Evolutionary conservation across 371 early-diverging fungal genomes (phyloP).

Genomic region (Actinomortierella wolfii): DNA sequence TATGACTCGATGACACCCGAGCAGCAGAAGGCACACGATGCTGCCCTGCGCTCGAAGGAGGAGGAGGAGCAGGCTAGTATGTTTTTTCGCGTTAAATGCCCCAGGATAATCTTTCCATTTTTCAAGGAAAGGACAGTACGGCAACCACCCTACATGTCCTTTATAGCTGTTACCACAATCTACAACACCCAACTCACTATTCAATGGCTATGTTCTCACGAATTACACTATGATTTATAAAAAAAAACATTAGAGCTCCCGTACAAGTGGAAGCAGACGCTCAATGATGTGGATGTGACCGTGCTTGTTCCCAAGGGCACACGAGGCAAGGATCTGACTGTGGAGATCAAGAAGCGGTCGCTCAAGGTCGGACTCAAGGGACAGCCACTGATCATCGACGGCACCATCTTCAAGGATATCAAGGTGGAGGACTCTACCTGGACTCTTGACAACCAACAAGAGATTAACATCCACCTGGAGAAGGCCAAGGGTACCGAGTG

Average conservation of each 20-base stretch:
- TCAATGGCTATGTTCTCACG: too few species aligned
- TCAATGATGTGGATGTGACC: constrained; percentile 81
- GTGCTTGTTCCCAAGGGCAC: constrained; percentile 82
- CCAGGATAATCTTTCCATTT: too few species aligned
- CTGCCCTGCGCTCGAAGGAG: constrained; percentile 48
- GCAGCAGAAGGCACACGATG: constrained; percentile 53
- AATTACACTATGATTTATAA: too few species aligned
- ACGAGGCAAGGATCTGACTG: constrained; percentile 68
- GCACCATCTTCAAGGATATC: constrained; percentile 72
- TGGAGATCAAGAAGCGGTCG: constrained; percentile 68
- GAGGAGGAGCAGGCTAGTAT: constrained; percentile 64
- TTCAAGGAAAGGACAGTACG: too few species aligned
- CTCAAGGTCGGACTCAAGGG: constrained; percentile 80
- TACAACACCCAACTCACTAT: too few species aligned
- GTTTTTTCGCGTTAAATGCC: neutral
- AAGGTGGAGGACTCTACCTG: constrained; percentile 87
- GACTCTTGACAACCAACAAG: constrained; percentile 77
- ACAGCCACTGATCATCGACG: constrained; percentile 78
- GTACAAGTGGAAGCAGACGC: constrained; percentile 86
- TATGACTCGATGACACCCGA: constrained; percentile 51
- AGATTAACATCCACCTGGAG: constrained; percentile 81
- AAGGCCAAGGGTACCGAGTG: constrained; percentile 85
- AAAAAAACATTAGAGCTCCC: constrained; percentile 73
- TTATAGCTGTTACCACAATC: too few species aligned
- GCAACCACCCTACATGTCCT: too few species aligned